phyloP scores from a whole-genome alignment of 2,329 filamentous ascomycete genomes.

The Nigrospora oryzae region DNA sequence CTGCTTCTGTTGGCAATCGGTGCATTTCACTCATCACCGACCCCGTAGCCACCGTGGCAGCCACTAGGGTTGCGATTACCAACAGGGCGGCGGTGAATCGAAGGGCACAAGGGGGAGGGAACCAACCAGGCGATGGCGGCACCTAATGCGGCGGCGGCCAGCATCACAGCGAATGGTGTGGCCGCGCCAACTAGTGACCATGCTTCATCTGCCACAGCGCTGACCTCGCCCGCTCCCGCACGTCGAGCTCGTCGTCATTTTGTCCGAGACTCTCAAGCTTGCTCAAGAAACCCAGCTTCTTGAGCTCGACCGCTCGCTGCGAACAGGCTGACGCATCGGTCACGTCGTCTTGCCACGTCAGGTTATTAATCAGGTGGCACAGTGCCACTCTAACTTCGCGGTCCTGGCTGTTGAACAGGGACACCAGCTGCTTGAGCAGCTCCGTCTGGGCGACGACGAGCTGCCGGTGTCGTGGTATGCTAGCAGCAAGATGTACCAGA shows the following conservation, averaged over 20 bases:
- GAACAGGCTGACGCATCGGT: slow-evolving; percentile 57
- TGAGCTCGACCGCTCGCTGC: slow-evolving; percentile 60
- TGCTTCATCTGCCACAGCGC: slow-evolving; percentile 64
- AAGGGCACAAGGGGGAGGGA: no score
- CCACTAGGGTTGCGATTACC: no score
- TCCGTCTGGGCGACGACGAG: slow-evolving; percentile 68
- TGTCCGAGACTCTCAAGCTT: slow-evolving; percentile 54
- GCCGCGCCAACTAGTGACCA: slow-evolving; percentile 9
- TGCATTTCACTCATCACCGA: no score
- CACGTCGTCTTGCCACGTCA: slow-evolving; percentile 74
- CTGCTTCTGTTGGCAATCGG: no score
- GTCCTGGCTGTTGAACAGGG: slow-evolving; percentile 65
- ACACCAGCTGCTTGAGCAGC: slow-evolving; percentile 63
- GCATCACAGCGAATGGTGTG: no score
- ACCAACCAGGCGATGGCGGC: no score
- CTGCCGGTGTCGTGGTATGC: slow-evolving; percentile 68
- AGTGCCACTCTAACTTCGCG: slow-evolving; percentile 68
- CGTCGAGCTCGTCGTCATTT: slow-evolving; percentile 69
- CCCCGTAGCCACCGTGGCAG: no score
- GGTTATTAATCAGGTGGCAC: slow-evolving; percentile 77
- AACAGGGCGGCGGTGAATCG: no score
- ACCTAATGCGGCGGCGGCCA: no score
- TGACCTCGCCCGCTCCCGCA: slow-evolving; percentile 75
- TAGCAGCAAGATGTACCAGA: slow-evolving; percentile 81
- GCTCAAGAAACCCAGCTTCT: slow-evolving; percentile 60